Evolutionary conservation across 768 basidiomycete species (phyloP), one percentile per base, ranked within the genome.

Genomic region (Imleria badia): DNA sequence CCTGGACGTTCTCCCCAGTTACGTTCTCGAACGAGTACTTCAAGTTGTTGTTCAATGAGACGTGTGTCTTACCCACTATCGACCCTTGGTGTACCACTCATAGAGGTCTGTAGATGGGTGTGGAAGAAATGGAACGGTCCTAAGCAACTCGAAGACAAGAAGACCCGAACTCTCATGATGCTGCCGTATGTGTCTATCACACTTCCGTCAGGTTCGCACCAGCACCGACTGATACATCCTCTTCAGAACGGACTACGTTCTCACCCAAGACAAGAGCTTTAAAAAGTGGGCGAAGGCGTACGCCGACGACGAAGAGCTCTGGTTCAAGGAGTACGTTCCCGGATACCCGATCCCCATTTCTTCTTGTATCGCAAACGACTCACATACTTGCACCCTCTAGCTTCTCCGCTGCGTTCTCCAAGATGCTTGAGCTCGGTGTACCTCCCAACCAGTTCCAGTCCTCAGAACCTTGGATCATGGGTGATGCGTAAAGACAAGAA

Each of bases 51-150:
- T 84, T 93, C 64, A 81, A 86, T 63, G 94, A 97, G 79, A 91
- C 84, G 83, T 89, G 73, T 59, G 73, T 66, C 42, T 39, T 42
- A 6, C 29, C 6, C 22, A 0, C 2, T 22, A 6, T 51, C 10
- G 2, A 43, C 3, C 11, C 26, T 48, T 4, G 10, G 5, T 45
- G 31, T 17, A 19, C 5, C 23, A n/a, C 48, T 61, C 22, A 65
- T 11, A 34, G 11, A 26, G 15, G 20, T n/a, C 17, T 46, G 19
- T 44, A 83, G 81, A 54, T 92, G 91, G 90, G 79, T 85, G n/a
- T 96, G 94, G 94, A 89, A 81, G 75, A 96, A 94, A 73, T 98
- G 96, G 94, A 75, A 76, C 57, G 95, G 92, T 48, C 93, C 94
- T 20, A 94, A 93, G 76, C 95, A 97, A 75, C 86, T 88, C 53